These are phyloP conservation scores for Orbilia brochopaga DNA, from an alignment of 2,329 filamentous ascomycete genomes.

Conservation along the genomic window DNA sequence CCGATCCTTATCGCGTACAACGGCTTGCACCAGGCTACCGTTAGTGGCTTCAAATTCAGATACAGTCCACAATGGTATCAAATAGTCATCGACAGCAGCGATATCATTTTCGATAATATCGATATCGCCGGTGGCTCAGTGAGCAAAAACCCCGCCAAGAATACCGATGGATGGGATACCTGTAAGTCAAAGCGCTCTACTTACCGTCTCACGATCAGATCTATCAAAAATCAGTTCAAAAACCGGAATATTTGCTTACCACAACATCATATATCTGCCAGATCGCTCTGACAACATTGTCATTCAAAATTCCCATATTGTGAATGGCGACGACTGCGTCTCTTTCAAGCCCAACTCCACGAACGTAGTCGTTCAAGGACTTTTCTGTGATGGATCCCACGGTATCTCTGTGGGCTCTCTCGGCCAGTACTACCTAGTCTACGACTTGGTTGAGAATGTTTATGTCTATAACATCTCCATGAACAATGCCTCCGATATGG, in stretches of 20 bases:
- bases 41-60: constrained; percentile 67
- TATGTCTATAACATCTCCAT: constrained; percentile 68
- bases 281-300: constrained; percentile 67
- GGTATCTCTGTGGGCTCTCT: constrained; percentile 75
- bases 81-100: constrained; percentile 69
- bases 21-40: constrained; percentile 65
- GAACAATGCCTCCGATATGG: constrained; percentile 66
- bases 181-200: constrained; percentile 54
- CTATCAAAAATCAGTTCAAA: no score
- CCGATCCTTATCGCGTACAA: constrained; percentile 67
- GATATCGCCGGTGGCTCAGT: constrained; percentile 65
- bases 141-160: constrained; percentile 66
- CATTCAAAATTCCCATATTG: constrained; percentile 70
- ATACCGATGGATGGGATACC: constrained; percentile 71
- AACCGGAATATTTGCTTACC: no score
- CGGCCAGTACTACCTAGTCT: constrained; percentile 69
- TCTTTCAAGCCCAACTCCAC: constrained; percentile 77
- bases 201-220: neutral
- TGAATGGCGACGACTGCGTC: constrained; percentile 74
- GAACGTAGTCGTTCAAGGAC: constrained; percentile 70
- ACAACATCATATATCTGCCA: no score
- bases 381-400: constrained; percentile 72
- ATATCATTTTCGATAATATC: constrained; percentile 70
- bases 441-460: constrained; percentile 73
- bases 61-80: constrained; percentile 71